These are phyloP conservation scores for Saccharomyces hybrid DNA, from an alignment of 1,139 yeast genomes.

Conservation along the genomic window DNA sequence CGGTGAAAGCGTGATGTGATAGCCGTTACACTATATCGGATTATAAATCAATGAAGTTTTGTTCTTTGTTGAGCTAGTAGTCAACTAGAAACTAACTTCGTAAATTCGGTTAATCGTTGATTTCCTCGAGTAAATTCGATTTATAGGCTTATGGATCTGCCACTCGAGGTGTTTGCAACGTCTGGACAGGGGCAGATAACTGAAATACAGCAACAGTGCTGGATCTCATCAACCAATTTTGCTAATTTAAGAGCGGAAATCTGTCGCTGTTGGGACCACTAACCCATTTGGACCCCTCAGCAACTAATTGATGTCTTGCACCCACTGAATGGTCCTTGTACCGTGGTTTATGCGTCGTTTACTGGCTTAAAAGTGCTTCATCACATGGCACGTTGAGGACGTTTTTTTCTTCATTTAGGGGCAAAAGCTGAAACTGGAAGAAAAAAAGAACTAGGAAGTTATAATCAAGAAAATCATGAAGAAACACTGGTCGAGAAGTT, in stretches of 20 bases:
- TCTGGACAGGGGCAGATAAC: no score
- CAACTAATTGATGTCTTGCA: background rate
- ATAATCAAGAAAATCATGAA: background rate
- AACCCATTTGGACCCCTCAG: no score
- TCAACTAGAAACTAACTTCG: no score
- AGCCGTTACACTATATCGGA: conserved; percentile 34
- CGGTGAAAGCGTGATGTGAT: conserved; percentile 33
- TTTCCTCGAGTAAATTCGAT: no score
- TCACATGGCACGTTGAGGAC: background rate
- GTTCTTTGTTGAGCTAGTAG: no score
- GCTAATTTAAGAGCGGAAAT: background rate
- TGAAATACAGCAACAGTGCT: no score
- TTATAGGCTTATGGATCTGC: no score
- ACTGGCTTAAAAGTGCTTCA: background rate
- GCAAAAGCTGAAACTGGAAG: background rate
- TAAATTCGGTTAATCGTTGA: no score
- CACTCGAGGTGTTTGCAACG: no score
- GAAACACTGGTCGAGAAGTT: background rate
- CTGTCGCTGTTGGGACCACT: background rate
- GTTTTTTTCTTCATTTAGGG: background rate
- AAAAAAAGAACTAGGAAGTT: background rate
- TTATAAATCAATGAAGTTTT: background rate
- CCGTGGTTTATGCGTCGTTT: background rate
- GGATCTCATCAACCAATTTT: background rate
- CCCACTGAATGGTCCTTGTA: background rate